These are phyloP conservation scores for Mucor sp. DNA, from an alignment of 371 early-diverging fungal genomes.

Conservation along the genomic window DNA sequence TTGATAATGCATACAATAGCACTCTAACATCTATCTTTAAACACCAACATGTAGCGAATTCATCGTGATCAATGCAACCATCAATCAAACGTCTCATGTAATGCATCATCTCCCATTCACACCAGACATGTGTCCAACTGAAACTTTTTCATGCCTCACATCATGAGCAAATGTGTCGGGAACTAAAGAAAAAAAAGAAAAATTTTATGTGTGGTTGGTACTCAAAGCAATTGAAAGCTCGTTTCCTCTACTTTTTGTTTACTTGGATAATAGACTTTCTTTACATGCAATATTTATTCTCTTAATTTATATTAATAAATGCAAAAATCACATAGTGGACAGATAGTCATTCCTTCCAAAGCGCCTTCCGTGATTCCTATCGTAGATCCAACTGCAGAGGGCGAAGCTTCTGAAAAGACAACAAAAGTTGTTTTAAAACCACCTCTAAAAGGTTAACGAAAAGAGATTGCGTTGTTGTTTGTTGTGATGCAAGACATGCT, in stretches of 20 bases:
- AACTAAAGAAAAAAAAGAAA: not conserved
- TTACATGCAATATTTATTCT: not conserved
- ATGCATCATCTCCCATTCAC: no score
- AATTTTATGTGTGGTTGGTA: not conserved
- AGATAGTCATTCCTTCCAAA: slow-evolving; percentile 48
- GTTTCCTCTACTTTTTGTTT: not conserved
- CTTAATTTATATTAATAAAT: slow-evolving; percentile 12
- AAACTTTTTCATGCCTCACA: not conserved
- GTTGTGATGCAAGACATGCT: not conserved
- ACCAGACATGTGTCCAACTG: not conserved
- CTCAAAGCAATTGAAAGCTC: not conserved
- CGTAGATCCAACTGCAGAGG: slow-evolving; percentile 43
- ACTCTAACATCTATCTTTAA: no score
- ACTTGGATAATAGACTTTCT: not conserved
- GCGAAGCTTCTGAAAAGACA: slow-evolving; percentile 24
- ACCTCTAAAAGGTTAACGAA: slow-evolving; percentile 46
- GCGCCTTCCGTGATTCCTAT: slow-evolving; percentile 62
- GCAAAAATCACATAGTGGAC: slow-evolving; percentile 40
- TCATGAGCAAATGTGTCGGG: not conserved
- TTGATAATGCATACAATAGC: no score
- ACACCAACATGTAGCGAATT: no score
- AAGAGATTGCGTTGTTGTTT: not conserved
- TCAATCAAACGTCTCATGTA: not conserved
- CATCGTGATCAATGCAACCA: not conserved
- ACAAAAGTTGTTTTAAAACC: slow-evolving; percentile 27